Conservation (phyloP, 495 filamentous ascomycete genomes). For the Penicillium daleae region DNA sequence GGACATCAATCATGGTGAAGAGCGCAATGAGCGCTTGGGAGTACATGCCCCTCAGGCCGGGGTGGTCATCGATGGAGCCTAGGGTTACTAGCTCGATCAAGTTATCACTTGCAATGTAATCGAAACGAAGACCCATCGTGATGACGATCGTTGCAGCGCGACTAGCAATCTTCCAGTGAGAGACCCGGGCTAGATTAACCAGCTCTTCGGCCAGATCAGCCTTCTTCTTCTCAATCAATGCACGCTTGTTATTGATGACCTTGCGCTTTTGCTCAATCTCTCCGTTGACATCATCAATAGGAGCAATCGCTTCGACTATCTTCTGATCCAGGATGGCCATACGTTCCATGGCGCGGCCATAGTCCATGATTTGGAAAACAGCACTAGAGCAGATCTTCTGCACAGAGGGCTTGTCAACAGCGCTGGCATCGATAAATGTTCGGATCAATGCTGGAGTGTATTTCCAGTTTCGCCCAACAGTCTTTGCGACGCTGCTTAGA, state of each 20-base stretch:
- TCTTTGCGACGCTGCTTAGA: slow-evolving; percentile 86
- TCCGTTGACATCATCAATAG: slow-evolving; percentile 64
- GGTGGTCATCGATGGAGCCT: slow-evolving; percentile 89
- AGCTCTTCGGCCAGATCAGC: slow-evolving; percentile 77
- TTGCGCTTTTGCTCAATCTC: slow-evolving; percentile 68
- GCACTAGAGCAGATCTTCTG: slow-evolving; percentile 84
- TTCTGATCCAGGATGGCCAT: slow-evolving; percentile 84
- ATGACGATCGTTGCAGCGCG: slow-evolving; percentile 86
- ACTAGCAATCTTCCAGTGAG: slow-evolving; percentile 95
- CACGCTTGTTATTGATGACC: slow-evolving; percentile 72
- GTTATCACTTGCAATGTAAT: slow-evolving; percentile 77
- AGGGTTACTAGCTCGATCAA: slow-evolving; percentile 82
- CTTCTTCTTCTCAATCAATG: slow-evolving; percentile 80
- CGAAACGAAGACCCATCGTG: slow-evolving; percentile 85
- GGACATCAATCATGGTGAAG: slow-evolving; percentile 81
- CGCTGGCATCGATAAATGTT: slow-evolving; percentile 85
- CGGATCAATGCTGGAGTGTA: slow-evolving; percentile 85
- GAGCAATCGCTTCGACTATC: slow-evolving; percentile 72
- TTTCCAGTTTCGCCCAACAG: slow-evolving; percentile 86
- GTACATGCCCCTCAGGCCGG: slow-evolving; percentile 80
- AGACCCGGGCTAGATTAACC: slow-evolving; percentile 71
- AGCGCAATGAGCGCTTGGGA: slow-evolving; percentile 76
- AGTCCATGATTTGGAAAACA: slow-evolving; percentile 86
- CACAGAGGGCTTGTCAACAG: slow-evolving; percentile 89
- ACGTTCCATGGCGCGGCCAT: slow-evolving; percentile 79